Base-by-base conservation (phyloP, 371 early-diverging fungal species). In the Rhizopus sp. region DNA sequence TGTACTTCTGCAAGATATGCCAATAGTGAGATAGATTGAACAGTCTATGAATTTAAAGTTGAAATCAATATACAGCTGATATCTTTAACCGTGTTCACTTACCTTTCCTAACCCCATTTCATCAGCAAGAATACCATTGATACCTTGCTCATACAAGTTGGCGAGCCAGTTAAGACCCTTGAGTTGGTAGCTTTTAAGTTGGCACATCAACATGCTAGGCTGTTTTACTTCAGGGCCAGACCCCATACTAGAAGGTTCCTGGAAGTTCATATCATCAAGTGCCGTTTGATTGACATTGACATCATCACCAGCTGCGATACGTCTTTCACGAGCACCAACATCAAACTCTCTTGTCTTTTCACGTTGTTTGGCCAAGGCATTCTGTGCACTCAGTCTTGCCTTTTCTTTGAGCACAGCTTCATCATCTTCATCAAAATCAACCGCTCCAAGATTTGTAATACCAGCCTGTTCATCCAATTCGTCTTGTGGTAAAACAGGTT, bases 91-190 rank as follows among this genome's bases (percentile, higher is more conserved):
- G 2, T 23, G 23, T 23, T 23, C 23, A 23, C 2, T 23, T 66
- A 70, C 71, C 58, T 78, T 96, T 50, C 96, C 96, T 23, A 96
- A 74, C 49, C 96, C 90, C 96, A 95, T 96, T 78, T 96, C 97
- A 68, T 97, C 97, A 4, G 98, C 97, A 35, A 98, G 76, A 66
- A 99, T 97, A 53, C 98, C 95, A 73, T 97, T 98, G 71, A 99
- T 97, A 52, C 96, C 97, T 66, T 95, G 94, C 57, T 97, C 94
- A 65, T 96, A 96, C 68, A 98, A 72, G 69, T 92, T 95, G 29
- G 93, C 91, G 13, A 99, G 85, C 99, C 99, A 99, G 70, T 95
- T 96, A 17, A 99, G 82, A 29, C 99, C 99, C 75, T 98, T 94
- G 48, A 99, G 74, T 74, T 99, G 99, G 72, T 99, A 96, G 41